Evolutionary conservation across 1,139 yeast genomes (phyloP).

Genomic region (Geotrichum histeridarum): DNA sequence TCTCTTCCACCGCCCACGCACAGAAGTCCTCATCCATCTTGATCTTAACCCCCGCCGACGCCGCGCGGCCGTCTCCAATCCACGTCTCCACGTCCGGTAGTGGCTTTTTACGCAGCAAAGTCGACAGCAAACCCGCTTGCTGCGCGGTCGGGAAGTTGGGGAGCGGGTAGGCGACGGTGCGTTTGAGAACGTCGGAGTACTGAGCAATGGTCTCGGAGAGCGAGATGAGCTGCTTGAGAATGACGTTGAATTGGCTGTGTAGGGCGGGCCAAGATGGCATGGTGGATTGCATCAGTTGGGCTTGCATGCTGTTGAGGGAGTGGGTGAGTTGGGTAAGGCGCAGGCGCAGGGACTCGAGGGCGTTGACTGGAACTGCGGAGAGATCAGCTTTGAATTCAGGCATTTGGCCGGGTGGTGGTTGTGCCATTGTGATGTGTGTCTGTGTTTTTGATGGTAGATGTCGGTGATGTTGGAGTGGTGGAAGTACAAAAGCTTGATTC

Average conservation of each 20-base stretch:
- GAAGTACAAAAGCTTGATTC: background rate
- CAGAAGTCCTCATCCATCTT: conserved; percentile 31
- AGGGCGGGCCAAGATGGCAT: conserved; percentile 46
- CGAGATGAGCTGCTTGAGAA: conserved; percentile 73
- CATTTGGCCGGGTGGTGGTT: conserved; percentile 16
- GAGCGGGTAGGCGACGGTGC: conserved; percentile 76
- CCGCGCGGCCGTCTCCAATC: conserved; percentile 49
- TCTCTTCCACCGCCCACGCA: conserved; percentile 55
- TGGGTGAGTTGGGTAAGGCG: conserved; percentile 50
- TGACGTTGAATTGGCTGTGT: conserved; percentile 78
- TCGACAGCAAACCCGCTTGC: conserved; percentile 75
- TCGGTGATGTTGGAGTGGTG: background rate
- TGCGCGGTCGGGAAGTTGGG: conserved; percentile 80
- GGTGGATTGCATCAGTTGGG: conserved; percentile 35
- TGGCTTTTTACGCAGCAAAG: conserved; percentile 77
- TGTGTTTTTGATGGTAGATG: conserved; percentile 1
- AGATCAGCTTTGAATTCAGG: conserved; percentile 20
- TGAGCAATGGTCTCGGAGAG: conserved; percentile 62
- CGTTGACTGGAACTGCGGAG: conserved; percentile 52
- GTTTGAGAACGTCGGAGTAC: conserved; percentile 53
- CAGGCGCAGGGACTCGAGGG: conserved; percentile 56
- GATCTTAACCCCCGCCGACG: conserved; percentile 12
- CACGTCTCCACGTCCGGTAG: conserved; percentile 88
- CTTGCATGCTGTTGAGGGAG: conserved; percentile 34
- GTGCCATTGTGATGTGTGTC: conserved; percentile 8